These are phyloP conservation scores for Pyricularia pennisetigena DNA, from an alignment of 2,329 filamentous ascomycete genomes.

Conservation along the genomic window DNA sequence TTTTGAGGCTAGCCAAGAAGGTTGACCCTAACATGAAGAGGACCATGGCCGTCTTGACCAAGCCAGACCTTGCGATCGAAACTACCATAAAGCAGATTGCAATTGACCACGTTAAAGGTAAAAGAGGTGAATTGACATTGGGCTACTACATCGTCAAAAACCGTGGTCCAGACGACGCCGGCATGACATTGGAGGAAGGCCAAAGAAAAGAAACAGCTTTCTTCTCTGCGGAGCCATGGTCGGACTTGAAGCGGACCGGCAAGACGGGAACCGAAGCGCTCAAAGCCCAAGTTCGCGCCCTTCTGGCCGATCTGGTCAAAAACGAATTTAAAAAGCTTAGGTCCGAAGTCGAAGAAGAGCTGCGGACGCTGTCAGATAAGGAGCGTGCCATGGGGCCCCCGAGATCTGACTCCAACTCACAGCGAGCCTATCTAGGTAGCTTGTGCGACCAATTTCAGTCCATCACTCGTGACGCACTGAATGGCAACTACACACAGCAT, in stretches of 20 bases:
- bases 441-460: slow-evolving; percentile 18
- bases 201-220: slow-evolving; percentile 24
- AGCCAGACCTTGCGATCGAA: slow-evolving; percentile 45
- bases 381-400: slow-evolving; percentile 22
- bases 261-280: slow-evolving; percentile 25
- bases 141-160: slow-evolving; percentile 41
- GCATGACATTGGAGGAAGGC: slow-evolving; percentile 21
- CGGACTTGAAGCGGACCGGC: slow-evolving; percentile 12
- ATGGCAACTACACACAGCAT: slow-evolving; percentile 24
- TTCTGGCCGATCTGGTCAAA: slow-evolving; percentile 30
- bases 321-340: slow-evolving; percentile 25
- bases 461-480: slow-evolving; percentile 19
- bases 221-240: slow-evolving; percentile 28
- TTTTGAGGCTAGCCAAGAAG: slow-evolving; percentile 24
- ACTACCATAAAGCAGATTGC: slow-evolving; percentile 24
- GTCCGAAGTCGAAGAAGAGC: slow-evolving; percentile 15
- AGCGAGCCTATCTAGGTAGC: slow-evolving; percentile 22
- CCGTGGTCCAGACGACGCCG: slow-evolving; percentile 30
- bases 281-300: slow-evolving; percentile 20
- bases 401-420: slow-evolving; percentile 16
- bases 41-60: slow-evolving; percentile 44
- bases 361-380: slow-evolving; percentile 6
- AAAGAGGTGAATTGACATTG: slow-evolving; percentile 28
- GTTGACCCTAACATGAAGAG: slow-evolving; percentile 28
- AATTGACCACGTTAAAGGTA: slow-evolving; percentile 30